A percentile compares a stretch with the other conserved stretches of the same genome.
Evolutionary conservation across 495 filamentous ascomycete genomes (phyloP).

Genomic region (Echria macrotheca): DNA sequence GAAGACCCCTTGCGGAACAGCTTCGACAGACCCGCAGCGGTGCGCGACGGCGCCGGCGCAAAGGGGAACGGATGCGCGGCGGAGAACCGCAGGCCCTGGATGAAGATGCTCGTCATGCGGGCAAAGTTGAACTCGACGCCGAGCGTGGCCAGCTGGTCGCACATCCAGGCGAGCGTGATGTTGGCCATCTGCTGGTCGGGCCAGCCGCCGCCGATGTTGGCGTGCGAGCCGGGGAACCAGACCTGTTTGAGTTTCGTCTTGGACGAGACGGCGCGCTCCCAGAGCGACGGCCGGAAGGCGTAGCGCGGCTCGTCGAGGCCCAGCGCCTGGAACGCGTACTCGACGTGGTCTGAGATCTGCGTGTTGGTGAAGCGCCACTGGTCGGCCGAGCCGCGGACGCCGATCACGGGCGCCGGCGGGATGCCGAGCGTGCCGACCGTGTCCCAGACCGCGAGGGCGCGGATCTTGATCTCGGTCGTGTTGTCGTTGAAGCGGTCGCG

Average conservation of each 20-base stretch:
- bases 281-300: conserved; percentile 59
- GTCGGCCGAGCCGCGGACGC: conserved; percentile 28
- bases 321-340: conserved; percentile 67
- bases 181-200: conserved; percentile 30
- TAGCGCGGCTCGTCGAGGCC: conserved; percentile 63
- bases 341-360: conserved; percentile 47
- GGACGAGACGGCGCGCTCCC: conserved; percentile 36
- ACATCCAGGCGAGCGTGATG: conserved; percentile 34
- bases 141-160: conserved; percentile 29
- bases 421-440: conserved; percentile 34
- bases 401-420: conserved; percentile 30
- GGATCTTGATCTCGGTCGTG: conserved; percentile 30
- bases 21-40: conserved; percentile 2
- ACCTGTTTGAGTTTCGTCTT: conserved; percentile 52
- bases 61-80: conserved; percentile 30
- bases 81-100: conserved; percentile 23
- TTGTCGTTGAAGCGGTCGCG: conserved; percentile 23
- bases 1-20: conserved; percentile 6
- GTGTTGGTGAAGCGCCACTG: conserved; percentile 53
- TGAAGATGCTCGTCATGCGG: conserved; percentile 22
- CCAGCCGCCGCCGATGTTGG: conserved; percentile 54
- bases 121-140: conserved; percentile 30
- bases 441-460: conserved; percentile 36
- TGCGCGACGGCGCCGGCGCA: conserved; percentile 8
- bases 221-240: conserved; percentile 67